Percentiles rank a stretch among this genome's conserved stretches.
These are phyloP conservation scores for Neurospora sp. DNA, from an alignment of 495 filamentous ascomycete genomes.

Conservation along the genomic window DNA sequence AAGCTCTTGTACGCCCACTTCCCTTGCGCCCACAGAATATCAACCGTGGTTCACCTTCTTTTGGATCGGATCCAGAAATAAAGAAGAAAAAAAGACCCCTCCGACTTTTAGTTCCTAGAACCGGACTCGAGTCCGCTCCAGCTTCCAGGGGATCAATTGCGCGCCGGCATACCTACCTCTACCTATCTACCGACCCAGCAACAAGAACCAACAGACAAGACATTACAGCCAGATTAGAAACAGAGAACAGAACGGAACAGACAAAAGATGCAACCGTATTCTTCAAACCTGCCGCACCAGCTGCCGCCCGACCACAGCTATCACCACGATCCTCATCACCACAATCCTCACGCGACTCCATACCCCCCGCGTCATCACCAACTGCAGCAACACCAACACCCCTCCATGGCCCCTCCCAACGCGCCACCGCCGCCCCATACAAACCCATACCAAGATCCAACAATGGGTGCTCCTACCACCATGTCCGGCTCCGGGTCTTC, in stretches of 20 bases:
- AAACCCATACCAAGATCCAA: constrained; percentile 13
- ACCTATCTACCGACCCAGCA: background rate
- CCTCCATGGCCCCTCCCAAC: constrained; percentile 19
- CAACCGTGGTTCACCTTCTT: background rate
- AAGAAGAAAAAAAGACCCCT: background rate
- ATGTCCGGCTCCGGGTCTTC: background rate
- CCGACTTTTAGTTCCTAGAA: background rate
- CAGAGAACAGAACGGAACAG: background rate
- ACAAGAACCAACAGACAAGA: background rate
- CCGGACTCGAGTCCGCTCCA: background rate
- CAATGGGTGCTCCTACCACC: background rate
- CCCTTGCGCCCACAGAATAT: background rate
- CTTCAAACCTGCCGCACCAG: background rate
- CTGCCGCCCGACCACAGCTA: background rate
- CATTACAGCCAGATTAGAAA: background rate
- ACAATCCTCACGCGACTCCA: constrained; percentile 13
- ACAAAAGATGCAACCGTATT: background rate
- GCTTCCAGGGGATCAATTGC: background rate
- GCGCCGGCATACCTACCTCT: background rate
- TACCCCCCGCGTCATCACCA: constrained; percentile 12
- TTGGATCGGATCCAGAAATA: background rate
- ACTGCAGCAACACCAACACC: constrained; percentile 17
- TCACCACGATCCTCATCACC: constrained; percentile 15
- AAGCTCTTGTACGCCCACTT: background rate
- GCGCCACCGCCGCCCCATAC: background rate